Conservation (phyloP, 2,329 filamentous ascomycete species). For the Claviceps arundinis region DNA sequence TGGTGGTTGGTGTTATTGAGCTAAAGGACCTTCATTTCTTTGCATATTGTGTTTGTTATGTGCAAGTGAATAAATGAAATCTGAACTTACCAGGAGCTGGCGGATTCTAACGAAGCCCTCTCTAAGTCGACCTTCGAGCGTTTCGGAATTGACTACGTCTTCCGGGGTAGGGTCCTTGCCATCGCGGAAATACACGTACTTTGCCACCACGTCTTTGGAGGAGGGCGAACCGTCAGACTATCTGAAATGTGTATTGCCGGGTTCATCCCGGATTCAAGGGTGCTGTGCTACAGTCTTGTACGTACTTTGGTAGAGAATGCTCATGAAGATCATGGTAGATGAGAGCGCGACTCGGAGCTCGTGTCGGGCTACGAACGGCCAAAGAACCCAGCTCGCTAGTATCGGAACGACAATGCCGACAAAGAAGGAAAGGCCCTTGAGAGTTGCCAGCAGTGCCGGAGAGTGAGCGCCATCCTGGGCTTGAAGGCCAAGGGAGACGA, state of each 20-base stretch:
- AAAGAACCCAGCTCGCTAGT: slow-evolving; percentile 44
- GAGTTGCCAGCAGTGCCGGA: slow-evolving; percentile 27
- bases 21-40: neutral
- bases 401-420: slow-evolving; percentile 40
- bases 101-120: slow-evolving; percentile 46
- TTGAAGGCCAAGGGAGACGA: slow-evolving; percentile 34
- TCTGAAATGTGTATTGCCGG: neutral
- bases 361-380: slow-evolving; percentile 48
- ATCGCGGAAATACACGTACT: slow-evolving; percentile 45
- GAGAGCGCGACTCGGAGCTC: slow-evolving; percentile 42
- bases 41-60: neutral
- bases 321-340: slow-evolving; percentile 43
- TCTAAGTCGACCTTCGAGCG: slow-evolving; percentile 44
- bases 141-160: slow-evolving; percentile 40
- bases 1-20: neutral
- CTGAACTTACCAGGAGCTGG: slow-evolving; percentile 33
- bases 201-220: slow-evolving; percentile 32
- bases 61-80: neutral
- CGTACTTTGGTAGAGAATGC: slow-evolving; percentile 40
- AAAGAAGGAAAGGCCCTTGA: slow-evolving; percentile 36
- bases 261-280: no score
- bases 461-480: slow-evolving; percentile 19
- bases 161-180: slow-evolving; percentile 36
- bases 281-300: neutral
- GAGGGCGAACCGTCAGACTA: neutral